Conservation (phyloP, 2,329 filamentous ascomycete species). For the Reticulascus tulasneorum region DNA sequence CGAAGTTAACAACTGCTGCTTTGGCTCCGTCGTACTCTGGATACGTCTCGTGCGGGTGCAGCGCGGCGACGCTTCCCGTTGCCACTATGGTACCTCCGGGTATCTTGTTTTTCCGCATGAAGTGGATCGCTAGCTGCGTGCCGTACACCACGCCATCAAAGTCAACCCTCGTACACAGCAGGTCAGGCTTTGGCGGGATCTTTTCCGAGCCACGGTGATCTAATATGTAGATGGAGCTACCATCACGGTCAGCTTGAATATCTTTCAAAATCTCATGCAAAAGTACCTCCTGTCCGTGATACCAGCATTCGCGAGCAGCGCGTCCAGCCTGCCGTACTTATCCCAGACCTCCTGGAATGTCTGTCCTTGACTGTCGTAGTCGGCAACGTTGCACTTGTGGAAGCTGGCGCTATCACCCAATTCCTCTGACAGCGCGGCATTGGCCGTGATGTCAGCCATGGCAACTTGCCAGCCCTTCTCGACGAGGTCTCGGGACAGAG, state of each 20-base stretch:
- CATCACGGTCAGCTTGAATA: too few species aligned
- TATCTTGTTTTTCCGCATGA: conserved; percentile 45
- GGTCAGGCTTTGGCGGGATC: conserved; percentile 40
- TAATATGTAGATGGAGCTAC: conserved; percentile 40
- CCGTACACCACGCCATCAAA: conserved; percentile 49
- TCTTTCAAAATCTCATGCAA: too few species aligned
- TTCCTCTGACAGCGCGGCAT: conserved; percentile 23
- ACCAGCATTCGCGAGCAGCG: conserved; percentile 47
- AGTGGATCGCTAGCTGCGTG: conserved; percentile 45
- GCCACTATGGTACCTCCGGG: conserved; percentile 40
- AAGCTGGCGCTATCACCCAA: conserved; percentile 36
- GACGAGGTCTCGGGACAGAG: conserved; percentile 28
- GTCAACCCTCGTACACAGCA: conserved; percentile 42
- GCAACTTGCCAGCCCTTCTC: conserved; percentile 26
- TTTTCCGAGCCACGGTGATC: conserved; percentile 12
- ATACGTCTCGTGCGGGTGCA: conserved; percentile 38
- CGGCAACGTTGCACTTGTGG: conserved; percentile 38
- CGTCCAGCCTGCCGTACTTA: conserved; percentile 42
- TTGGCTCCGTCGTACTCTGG: conserved; percentile 50
- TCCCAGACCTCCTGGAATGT: conserved; percentile 38
- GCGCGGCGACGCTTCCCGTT: conserved; percentile 37
- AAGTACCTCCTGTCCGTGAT: conserved; percentile 40
- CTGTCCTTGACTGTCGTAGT: conserved; percentile 38
- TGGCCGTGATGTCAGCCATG: conserved; percentile 32
- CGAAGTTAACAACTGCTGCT: conserved; percentile 39